A percentile compares a stretch with the other conserved stretches of the same genome.
Conservation (phyloP, 2,329 filamentous ascomycete genomes). For the Colletotrichum camelliae region DNA sequence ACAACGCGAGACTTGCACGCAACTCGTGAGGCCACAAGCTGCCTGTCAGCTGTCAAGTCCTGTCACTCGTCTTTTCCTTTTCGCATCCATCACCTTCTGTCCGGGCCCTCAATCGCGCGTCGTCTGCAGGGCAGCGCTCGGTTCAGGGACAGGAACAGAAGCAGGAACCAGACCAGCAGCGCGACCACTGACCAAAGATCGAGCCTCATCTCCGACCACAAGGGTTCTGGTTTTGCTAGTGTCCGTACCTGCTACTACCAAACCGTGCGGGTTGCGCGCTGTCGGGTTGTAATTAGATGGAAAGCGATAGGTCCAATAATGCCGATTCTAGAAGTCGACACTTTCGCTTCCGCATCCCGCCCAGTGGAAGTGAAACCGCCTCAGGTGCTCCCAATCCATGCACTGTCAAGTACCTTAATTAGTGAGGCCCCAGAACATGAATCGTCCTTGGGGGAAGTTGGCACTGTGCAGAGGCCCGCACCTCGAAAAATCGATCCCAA, state of each 20-base stretch:
- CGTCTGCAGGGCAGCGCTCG: neutral
- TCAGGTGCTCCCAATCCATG: constrained; percentile 5
- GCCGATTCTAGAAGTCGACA: constrained; percentile 10
- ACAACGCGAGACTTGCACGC: neutral
- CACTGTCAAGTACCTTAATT: neutral
- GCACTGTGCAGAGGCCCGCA: constrained; percentile 8
- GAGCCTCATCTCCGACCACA: constrained; percentile 16
- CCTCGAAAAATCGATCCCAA: constrained; percentile 3
- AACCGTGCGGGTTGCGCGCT: neutral
- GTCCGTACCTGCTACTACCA: neutral
- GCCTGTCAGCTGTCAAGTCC: neutral
- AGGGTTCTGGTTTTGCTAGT: neutral
- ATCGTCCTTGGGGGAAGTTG: neutral
- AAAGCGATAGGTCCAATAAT: neutral
- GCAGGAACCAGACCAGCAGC: neutral
- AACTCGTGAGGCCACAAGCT: neutral
- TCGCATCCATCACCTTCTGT: neutral
- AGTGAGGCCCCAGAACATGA: constrained; percentile 1
- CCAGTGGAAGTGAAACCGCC: constrained; percentile 9
- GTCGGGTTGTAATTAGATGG: constrained; percentile 9
- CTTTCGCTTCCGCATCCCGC: constrained; percentile 10
- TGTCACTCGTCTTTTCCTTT: neutral
- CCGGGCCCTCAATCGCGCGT: neutral
- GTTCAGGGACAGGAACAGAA: neutral
- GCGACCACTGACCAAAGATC: neutral